Evolutionary conservation across 768 basidiomycete species (phyloP), one percentile per base, ranked within the genome.

Genomic region (Amyloporia xantha): DNA sequence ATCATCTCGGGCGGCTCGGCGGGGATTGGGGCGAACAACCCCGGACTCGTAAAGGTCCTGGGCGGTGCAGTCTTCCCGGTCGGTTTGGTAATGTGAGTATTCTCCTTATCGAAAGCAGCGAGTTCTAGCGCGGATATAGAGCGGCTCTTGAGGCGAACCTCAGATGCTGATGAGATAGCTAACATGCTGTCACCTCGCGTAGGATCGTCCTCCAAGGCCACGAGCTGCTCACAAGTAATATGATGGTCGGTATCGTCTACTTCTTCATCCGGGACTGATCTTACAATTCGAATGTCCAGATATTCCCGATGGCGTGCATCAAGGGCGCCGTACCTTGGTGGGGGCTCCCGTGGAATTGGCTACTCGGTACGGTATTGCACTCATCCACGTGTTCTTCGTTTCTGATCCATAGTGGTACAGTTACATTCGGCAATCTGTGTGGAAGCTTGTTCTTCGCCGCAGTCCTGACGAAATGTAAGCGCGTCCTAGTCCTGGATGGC

Each of bases 191-290:
- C 11, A 17, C 19, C 17, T 30, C 19, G 35, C 11, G 17, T 12
- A 87, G 85, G 85, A 85, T 88, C 51, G 74, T 84, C 12, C 67
- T 87, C 12, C 81, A 85, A 65, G 81, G 81, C 1, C 70, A 79
- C 38, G 85, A 88, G 49, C 72, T 88, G 1, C 62, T 87, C 28
- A 87, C 85, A 41, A 86, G 84, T 58, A 84, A 86, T 59, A 79
- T 88, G 77, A 77, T 88, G 82, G 84, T 84, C 44, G 42, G 57
- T 35, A 9, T 9, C 41, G 19, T 27, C 41, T 15, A 7, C 47
- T 27, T 2, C 7, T 27, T 5, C 24, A 17, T 26, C 3, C 19
- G 33, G 33, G 35, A 39, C 30, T 26, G 10, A n/a, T 30, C 9
- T 23, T 33, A 21, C 19, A n/a, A 5, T 38, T 25, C 5, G n/a